Evolutionary conservation across 495 filamentous ascomycete species (phyloP).

Genomic region (Xylaria palmicola): DNA sequence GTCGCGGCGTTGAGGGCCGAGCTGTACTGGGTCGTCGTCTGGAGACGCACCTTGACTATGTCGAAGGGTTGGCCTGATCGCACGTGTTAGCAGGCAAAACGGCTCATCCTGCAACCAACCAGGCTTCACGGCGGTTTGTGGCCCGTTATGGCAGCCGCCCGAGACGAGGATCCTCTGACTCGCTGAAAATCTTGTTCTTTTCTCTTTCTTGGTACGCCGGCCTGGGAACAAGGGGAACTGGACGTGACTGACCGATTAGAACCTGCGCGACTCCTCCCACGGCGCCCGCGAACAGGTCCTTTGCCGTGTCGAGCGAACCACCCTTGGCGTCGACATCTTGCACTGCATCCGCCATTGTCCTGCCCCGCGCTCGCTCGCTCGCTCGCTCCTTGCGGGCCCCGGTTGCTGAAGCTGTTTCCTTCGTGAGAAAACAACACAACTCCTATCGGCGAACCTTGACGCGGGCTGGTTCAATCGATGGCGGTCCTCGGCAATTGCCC

Average conservation of each 20-base stretch:
- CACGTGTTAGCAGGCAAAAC: too few relatives aligned
- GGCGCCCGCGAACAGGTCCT: slow-evolving; percentile 90
- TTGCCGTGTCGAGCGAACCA: slow-evolving; percentile 59
- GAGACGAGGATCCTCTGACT: neutral
- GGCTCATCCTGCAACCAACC: too few relatives aligned
- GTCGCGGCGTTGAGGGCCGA: slow-evolving; percentile 76
- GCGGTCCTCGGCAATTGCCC: neutral
- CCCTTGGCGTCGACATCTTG: slow-evolving; percentile 37
- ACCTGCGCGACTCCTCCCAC: slow-evolving; percentile 93
- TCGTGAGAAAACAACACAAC: neutral
- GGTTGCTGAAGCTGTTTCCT: neutral
- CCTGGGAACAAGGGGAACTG: too few relatives aligned
- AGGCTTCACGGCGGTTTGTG: neutral
- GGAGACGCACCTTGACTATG: slow-evolving; percentile 96
- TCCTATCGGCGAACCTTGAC: neutral
- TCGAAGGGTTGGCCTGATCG: slow-evolving; percentile 98
- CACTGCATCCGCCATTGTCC: slow-evolving; percentile 42
- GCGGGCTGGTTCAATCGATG: neutral
- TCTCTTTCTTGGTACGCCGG: too few relatives aligned
- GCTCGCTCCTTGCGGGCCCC: slow-evolving; percentile 1
- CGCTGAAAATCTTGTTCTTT: too few relatives aligned
- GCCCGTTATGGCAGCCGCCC: neutral
- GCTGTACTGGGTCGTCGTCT: slow-evolving; percentile 79
- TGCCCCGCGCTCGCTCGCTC: slow-evolving; percentile 8
- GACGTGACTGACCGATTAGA: slow-evolving; percentile 70